Base-by-base conservation (phyloP, 2,329 filamentous ascomycete species). In the Penicillium concentricum region DNA sequence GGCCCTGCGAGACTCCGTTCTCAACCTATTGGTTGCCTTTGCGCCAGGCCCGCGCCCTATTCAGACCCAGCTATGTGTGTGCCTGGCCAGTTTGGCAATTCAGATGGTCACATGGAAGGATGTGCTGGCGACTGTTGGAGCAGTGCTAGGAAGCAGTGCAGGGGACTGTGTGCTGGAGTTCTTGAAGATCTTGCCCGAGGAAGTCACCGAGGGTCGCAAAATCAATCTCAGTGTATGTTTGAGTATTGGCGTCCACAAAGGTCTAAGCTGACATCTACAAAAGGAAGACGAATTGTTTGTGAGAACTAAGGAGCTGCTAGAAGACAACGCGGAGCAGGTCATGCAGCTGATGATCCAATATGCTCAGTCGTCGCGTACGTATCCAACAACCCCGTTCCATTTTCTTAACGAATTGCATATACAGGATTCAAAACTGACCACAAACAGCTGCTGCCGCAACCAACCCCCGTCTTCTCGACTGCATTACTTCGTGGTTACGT, bases 181-280 rank as follows among this genome's bases (percentile, higher is more conserved):
- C 76, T 83, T 99, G 64, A 92, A 91, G 76, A 92, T 99, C 69
- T 87, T 99, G 64, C 94, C 94, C 55, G 94, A 99, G 82, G 94
- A 99, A 84, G 94, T 99, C 72, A 97, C 91, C 67, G 93, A 99
- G 83, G 94, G 94, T 79, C 91, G 94, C 79, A 99, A 97, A 82
- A 97, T 99, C 84, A 96, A 92, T 83, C 84, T 99, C 79, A 92
- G 91, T 86, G 92, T 96, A 94, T 81, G 91, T 93, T 84, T 47
- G n/a, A 13, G 9, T 30, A 20, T 9, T 26, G 15, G 7, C n/a
- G 10, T 51, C 22, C 18, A 56, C 38, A 46, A 53, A 34, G 4
- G 15, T 15, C 24, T 9, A 43, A 28, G 18, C 53, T 56, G 18
- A 56, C 30, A 20, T 22, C 2, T n/a, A 18, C 18, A 8, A 51